Percentiles rank a stretch among this genome's conserved stretches.
Evolutionary conservation across 768 basidiomycete genomes (phyloP).

Genomic region (Galerina marginata): DNA sequence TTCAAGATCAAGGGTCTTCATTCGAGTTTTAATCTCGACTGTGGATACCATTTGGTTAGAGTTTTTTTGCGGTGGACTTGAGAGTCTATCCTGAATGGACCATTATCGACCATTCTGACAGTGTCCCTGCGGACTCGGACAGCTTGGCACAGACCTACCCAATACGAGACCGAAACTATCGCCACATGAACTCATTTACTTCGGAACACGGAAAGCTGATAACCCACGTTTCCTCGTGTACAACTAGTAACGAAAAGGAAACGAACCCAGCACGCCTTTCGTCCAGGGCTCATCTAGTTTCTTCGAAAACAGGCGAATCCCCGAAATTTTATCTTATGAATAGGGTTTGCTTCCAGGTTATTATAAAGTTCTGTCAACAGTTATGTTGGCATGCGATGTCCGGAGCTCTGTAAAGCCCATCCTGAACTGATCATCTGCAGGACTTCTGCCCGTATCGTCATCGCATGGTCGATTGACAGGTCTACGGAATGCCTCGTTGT

Average conservation of each 20-base stretch:
- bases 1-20: too few species aligned
- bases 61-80: too few species aligned
- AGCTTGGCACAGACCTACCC: too few species aligned
- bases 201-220: too few species aligned
- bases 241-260: background rate
- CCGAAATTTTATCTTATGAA: background rate
- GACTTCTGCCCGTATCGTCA: background rate
- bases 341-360: background rate
- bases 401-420: background rate
- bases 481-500: constrained; percentile 1
- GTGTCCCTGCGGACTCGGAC: too few species aligned
- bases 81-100: too few species aligned
- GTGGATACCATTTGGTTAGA: too few species aligned
- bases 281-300: background rate
- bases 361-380: constrained; percentile 5
- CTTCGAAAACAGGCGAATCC: background rate
- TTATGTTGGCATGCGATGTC: background rate
- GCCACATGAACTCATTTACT: too few species aligned
- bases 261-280: background rate
- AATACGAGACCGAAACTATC: too few species aligned
- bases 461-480: constrained; percentile 1
- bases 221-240: too few species aligned
- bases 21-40: too few species aligned
- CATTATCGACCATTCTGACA: too few species aligned
- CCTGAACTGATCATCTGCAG: background rate